Evolutionary conservation across 805 yeast genomes (phyloP).

Genomic region (Middelhovenomyces tepae): DNA sequence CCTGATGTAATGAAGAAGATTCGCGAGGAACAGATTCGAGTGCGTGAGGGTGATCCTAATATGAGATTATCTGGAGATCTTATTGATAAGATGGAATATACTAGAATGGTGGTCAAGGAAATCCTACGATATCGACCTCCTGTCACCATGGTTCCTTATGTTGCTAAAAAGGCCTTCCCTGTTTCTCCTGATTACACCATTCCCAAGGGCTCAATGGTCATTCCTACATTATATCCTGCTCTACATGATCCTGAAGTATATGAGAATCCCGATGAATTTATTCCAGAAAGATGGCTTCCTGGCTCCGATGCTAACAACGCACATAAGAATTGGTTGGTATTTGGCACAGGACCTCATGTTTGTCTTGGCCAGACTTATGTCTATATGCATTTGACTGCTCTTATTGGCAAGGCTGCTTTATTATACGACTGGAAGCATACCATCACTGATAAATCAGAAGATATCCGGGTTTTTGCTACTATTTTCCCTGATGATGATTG

Average conservation of each 20-base stretch:
- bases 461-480: slow-evolving; percentile 93
- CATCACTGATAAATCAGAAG: slow-evolving; percentile 77
- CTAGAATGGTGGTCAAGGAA: slow-evolving; percentile 86
- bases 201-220: slow-evolving; percentile 95
- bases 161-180: slow-evolving; percentile 79
- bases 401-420: slow-evolving; percentile 87
- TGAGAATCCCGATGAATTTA: slow-evolving; percentile 86
- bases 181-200: slow-evolving; percentile 76
- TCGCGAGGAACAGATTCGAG: slow-evolving; percentile 82
- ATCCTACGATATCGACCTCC: slow-evolving; percentile 94
- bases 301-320: slow-evolving; percentile 69
- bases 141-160: slow-evolving; percentile 95
- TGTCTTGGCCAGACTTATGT: slow-evolving; percentile 95
- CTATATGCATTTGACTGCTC: slow-evolving; percentile 75
- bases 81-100: slow-evolving; percentile 80
- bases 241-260: slow-evolving; percentile 96
- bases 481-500: slow-evolving; percentile 97
- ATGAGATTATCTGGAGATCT: slow-evolving; percentile 56
- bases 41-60: slow-evolving; percentile 69
- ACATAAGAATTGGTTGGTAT: slow-evolving; percentile 89
- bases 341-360: slow-evolving; percentile 95
- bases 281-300: slow-evolving; percentile 88
- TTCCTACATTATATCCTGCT: slow-evolving; percentile 92
- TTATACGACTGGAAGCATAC: slow-evolving; percentile 73
- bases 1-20: slow-evolving; percentile 82